Evolutionary conservation across 129 eudicot species (phyloP), one percentile per base, ranked within the genome.

Genomic region (Escallonia rubra): DNA sequence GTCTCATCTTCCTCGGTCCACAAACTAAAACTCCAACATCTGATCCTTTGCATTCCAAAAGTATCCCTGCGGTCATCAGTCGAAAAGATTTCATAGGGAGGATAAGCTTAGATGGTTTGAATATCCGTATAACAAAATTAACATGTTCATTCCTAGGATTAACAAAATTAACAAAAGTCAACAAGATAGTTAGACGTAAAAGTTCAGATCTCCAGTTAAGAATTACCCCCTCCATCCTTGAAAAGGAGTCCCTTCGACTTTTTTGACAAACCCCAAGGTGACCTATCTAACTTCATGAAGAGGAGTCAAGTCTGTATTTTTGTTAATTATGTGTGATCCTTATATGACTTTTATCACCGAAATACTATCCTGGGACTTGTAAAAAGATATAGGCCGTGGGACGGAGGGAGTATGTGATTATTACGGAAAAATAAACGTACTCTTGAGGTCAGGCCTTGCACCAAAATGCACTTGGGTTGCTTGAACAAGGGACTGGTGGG

Each of bases 371-470:
- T 23, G 34, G 34, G 34, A 23, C 1, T 23, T 23, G 34, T 23
- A 23, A 23, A 23, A 23, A 23, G 34, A 23, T 23, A 23, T 1
- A 23, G 34, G 34, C 34, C 34, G 34, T 23, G 34, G 1, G 34
- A 23, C 34, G 34, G 34, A 23, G 34, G 34, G 34, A 43, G 4
- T 41, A 63, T 48, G 13, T 16, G 52, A 53, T 47, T 55, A 44
- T 34, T 7, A 51, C n/a, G 8, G 40, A 3, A 53, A 15, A 13
- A 0, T 54, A 3, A 50, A 60, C 84, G 71, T 83, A 83, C 93
- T 86, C 75, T 82, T 82, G 13, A 89, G 81, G 73, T 86, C 85
- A 56, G 95, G 96, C 65, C 96, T 77, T 44, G 40, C 76, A 15
- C 95, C 95, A 43, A 45, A 84, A 76, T 79, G 88, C 65, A 90